These are phyloP conservation scores for Saccharum spontaneum DNA, from an alignment of 176 grass and related monocot species.

Conservation along the genomic window DNA sequence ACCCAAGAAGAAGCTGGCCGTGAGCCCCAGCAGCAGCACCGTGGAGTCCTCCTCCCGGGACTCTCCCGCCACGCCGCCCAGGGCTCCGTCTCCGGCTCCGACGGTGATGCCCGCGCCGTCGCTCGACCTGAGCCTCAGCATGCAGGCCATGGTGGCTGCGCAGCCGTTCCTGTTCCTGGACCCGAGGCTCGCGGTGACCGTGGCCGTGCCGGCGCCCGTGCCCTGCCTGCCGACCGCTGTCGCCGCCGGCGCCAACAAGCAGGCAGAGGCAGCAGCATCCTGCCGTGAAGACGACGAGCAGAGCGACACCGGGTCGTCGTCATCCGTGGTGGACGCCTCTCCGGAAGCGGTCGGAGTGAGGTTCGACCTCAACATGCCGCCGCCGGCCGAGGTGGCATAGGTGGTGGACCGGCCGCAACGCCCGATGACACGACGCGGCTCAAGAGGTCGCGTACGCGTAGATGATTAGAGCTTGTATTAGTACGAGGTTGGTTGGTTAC, in stretches of 20 bases:
- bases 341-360: slow-evolving; percentile 46
- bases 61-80: slow-evolving; percentile 26
- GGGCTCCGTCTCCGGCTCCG: background rate
- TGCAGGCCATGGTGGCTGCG: slow-evolving; percentile 25
- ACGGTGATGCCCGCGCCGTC: slow-evolving; percentile 7
- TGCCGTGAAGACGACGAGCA: slow-evolving; percentile 48
- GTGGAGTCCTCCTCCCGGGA: slow-evolving; percentile 68
- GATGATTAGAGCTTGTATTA: slow-evolving; percentile 36
- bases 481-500: slow-evolving; percentile 20
- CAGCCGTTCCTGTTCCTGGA: slow-evolving; percentile 57
- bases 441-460: background rate
- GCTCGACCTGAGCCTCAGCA: slow-evolving; percentile 51
- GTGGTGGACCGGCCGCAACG: background rate
- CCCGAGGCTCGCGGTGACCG: slow-evolving; percentile 52
- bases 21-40: slow-evolving; percentile 67
- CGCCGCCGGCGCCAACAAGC: background rate
- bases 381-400: slow-evolving; percentile 55
- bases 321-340: slow-evolving; percentile 63
- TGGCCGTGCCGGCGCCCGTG: slow-evolving; percentile 46
- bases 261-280: background rate
- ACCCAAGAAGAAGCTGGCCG: slow-evolving; percentile 30
- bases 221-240: background rate
- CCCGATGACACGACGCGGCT: slow-evolving; percentile 24
- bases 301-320: slow-evolving; percentile 84
- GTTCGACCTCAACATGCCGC: slow-evolving; percentile 77